Evolutionary conservation across 495 filamentous ascomycete species (phyloP).

Genomic region (Penicillium waksmanii): DNA sequence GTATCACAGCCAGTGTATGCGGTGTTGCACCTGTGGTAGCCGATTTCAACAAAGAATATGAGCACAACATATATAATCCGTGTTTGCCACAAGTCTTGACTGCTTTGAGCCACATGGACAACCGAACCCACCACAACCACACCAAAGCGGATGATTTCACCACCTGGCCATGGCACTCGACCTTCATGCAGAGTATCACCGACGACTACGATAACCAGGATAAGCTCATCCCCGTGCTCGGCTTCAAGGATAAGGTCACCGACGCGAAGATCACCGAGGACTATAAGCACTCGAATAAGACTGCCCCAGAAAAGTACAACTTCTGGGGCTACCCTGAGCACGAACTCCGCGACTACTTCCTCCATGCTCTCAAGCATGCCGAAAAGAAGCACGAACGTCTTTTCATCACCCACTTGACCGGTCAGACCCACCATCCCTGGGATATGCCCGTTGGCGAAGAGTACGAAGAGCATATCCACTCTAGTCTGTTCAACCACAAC

Average conservation of each 20-base stretch:
- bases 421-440: slow-evolving; percentile 48
- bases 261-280: slow-evolving; percentile 37
- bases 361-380: slow-evolving; percentile 36
- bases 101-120: slow-evolving; percentile 34
- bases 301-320: slow-evolving; percentile 34
- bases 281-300: slow-evolving; percentile 22
- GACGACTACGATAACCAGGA: slow-evolving; percentile 29
- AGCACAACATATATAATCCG: slow-evolving; percentile 47
- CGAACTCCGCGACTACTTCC: slow-evolving; percentile 41
- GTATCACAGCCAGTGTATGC: slow-evolving; percentile 42
- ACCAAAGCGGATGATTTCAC: slow-evolving; percentile 23
- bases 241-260: slow-evolving; percentile 36
- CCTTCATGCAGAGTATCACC: slow-evolving; percentile 39
- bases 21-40: slow-evolving; percentile 43
- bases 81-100: slow-evolving; percentile 45
- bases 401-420: slow-evolving; percentile 47
- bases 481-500: slow-evolving; percentile 23
- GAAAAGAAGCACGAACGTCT: slow-evolving; percentile 40
- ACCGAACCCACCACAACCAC: slow-evolving; percentile 22
- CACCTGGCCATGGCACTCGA: slow-evolving; percentile 33
- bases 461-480: slow-evolving; percentile 34
- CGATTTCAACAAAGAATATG: slow-evolving; percentile 45
- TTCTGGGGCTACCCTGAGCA: slow-evolving; percentile 49
- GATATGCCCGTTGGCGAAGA: slow-evolving; percentile 36
- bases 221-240: slow-evolving; percentile 32